Evolutionary conservation across 148 eudicot species (phyloP), one percentile per base, ranked within the genome.

Genomic region (Cornus kousa): DNA sequence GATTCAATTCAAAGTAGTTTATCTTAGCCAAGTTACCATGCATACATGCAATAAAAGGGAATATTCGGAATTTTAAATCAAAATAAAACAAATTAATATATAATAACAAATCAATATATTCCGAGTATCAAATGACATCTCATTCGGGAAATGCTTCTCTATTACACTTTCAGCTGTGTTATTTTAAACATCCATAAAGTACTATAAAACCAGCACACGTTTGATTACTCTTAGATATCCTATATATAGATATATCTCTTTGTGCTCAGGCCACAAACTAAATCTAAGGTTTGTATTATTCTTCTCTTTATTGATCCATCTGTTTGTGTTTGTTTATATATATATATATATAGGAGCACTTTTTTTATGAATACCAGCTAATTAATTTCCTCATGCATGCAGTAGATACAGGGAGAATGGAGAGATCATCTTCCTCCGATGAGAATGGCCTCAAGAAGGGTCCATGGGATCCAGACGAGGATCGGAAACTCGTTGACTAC

Each of bases 381-480:
- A 43, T 43, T 6, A 43, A 43, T 43, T 43, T 7, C 48, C 1
- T 43, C 28, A 28, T 43, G 9, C 48, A 43, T 71, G 53, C 37
- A 79, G 68, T 64, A 57, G 12, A 28, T 28, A 28, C 28, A 23
- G 5, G 5, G 50, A 46, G 53, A 32, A 90, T 90, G 93, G 93
- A 88, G 17, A 88, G 93, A 80, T 80, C 93, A 64, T 87, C 93
- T 5, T 72, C 84, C 74, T 73, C 84, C 23, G 87, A 86, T 8
- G 86, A 86, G 60, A 78, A 39, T 28, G 89, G 86, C 50, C 72
- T 88, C 64, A 90, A 90, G 84, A 88, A 88, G 79, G 93, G 93
- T 31, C 93, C 93, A 22, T 90, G 93, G 93, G 85, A 89, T 2
- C 84, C 89, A 0, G 93, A 90, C 77, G 93, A 90, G 77, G 93